These are phyloP conservation scores for Acanthamoeba lugdunensis DNA, from an alignment of 208 protist genomes.

Conservation along the genomic window DNA sequence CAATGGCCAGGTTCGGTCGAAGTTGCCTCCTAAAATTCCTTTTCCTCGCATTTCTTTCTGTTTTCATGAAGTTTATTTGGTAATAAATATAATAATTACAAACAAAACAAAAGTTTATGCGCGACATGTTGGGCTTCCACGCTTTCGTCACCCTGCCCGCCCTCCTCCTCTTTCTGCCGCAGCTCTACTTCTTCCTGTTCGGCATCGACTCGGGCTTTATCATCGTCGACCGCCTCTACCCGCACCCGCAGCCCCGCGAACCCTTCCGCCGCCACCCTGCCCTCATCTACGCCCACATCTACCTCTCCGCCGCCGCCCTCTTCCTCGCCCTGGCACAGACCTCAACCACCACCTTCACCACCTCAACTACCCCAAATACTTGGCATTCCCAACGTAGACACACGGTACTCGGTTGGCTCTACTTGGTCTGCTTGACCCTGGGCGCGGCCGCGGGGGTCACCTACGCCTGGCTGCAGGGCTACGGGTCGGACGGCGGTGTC, in stretches of 20 bases:
- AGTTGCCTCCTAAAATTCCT: too few species aligned
- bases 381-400: not conserved
- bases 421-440: not conserved
- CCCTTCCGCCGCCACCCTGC: not conserved
- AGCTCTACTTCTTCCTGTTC: not conserved
- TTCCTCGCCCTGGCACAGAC: not conserved
- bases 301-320: conserved; percentile 11
- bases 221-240: conserved; percentile 1
- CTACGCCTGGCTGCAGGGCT: not conserved
- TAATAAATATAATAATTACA: too few species aligned
- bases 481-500: not conserved
- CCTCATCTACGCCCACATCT: conserved; percentile 11
- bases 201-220: not conserved
- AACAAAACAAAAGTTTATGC: too few species aligned
- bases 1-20: too few species aligned
- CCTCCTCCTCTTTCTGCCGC: not conserved
- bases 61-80: too few species aligned
- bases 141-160: not conserved
- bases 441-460: not conserved
- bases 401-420: not conserved
- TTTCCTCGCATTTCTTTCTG: too few species aligned
- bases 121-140: not conserved
- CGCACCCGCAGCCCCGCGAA: not conserved
- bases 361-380: not conserved
- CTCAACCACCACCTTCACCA: not conserved